Evolutionary conservation across 2,329 filamentous ascomycete species (phyloP).

Genomic region (Setomelanomma holmii): DNA sequence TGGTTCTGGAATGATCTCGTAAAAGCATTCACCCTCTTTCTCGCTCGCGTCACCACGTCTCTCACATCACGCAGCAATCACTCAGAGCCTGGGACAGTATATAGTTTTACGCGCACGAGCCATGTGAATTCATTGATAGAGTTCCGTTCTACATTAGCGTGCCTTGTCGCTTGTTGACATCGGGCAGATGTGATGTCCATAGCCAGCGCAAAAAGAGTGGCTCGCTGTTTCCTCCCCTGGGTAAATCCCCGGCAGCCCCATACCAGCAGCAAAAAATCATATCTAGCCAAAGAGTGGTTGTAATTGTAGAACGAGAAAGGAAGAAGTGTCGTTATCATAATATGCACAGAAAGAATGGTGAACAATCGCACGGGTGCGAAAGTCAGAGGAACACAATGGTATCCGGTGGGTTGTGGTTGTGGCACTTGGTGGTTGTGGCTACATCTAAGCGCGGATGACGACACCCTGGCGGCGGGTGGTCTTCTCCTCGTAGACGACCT

Average conservation of each 20-base stretch:
- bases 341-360: conserved; percentile 36
- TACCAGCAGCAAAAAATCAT: conserved; percentile 28
- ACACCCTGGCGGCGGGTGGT: conserved; percentile 56
- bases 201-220: conserved; percentile 13
- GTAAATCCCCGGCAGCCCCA: conserved; percentile 11
- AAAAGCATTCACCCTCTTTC: too few relatives aligned
- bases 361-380: neutral
- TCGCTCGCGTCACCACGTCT: neutral
- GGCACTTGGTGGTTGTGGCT: neutral
- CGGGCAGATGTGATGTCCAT: conserved; percentile 10
- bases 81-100: neutral
- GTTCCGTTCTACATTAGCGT: conserved; percentile 28
- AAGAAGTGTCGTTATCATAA: conserved; percentile 34
- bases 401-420: conserved; percentile 5
- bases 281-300: conserved; percentile 10
- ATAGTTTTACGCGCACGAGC: conserved; percentile 29
- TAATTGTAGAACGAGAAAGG: conserved; percentile 17
- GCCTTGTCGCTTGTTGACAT: conserved; percentile 26
- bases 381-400: conserved; percentile 14
- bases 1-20: neutral
- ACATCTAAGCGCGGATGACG: conserved; percentile 48
- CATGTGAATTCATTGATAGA: conserved; percentile 26
- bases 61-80: neutral
- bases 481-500: conserved; percentile 60
- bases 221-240: conserved; percentile 9